A percentile compares a stretch with the other conserved stretches of the same genome.
Conservation (phyloP, 345 rosid species). For the Ailanthus altissimus region DNA sequence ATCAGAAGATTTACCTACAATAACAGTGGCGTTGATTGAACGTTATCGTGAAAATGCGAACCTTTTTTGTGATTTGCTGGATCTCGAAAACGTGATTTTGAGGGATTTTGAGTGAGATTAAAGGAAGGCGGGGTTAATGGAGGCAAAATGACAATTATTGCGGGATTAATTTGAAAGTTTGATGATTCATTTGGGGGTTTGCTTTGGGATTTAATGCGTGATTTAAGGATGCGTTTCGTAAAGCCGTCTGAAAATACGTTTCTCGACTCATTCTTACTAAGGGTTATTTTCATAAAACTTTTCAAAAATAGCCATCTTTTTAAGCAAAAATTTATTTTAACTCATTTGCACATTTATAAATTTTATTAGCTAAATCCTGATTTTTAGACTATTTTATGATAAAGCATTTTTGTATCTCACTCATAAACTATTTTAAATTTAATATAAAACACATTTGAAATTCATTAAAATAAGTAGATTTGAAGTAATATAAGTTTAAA, state of each 20-base stretch:
- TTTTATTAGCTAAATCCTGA: too few relatives aligned
- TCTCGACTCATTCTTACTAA: neutral
- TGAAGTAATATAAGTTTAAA: too few relatives aligned
- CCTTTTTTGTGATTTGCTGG: neutral
- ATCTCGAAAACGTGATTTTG: slow-evolving; percentile 23
- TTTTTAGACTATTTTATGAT: too few relatives aligned
- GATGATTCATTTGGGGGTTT: neutral
- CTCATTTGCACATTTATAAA: too few relatives aligned
- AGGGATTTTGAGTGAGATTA: slow-evolving; percentile 20
- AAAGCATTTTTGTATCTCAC: too few relatives aligned
- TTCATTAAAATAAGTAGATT: too few relatives aligned
- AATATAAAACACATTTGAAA: too few relatives aligned
- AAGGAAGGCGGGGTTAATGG: slow-evolving; percentile 5
- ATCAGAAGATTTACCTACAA: slow-evolving; percentile 15
- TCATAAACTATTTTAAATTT: too few relatives aligned
- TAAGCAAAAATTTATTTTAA: too few relatives aligned
- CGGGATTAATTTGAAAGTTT: slow-evolving; percentile 9
- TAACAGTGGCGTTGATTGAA: neutral
- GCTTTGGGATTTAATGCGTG: neutral
- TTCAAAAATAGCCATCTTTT: too few relatives aligned
- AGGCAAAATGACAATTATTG: neutral
- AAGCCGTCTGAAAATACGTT: neutral
- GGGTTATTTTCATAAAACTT: too few relatives aligned
- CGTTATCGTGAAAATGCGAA: slow-evolving; percentile 15
- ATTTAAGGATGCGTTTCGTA: neutral